Base-by-base conservation (phyloP, 192 early-diverging fungal species). In the Allomyces arbusculus region DNA sequence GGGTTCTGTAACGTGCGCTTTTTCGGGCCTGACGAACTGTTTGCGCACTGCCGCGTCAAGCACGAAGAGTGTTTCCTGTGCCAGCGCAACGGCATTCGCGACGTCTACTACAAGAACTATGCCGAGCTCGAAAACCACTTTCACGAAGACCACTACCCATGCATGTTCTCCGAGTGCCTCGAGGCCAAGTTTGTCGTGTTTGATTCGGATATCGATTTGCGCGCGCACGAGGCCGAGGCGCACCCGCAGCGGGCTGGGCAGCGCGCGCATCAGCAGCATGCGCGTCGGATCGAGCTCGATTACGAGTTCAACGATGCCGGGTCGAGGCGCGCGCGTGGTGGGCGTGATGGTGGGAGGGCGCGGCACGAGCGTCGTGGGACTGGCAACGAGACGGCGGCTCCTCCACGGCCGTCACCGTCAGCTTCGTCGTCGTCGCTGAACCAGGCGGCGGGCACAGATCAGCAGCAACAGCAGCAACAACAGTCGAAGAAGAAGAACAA, bases 181-280 rank as follows among this genome's bases (percentile, higher is more conserved):
- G 92, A 92, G 58, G 84, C 87, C 69, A 98, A 95, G 79, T 97
- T 98, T 82, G 83, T 95, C 44, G 95, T 97, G 1, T 98, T 98
- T 79, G 85, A 80, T 33, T 82, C 86, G 14, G 88, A 95, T 19
- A 82, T 98, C 65, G 95, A 98, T 71, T 71, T 98, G 40, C 89
- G 88, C 66, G 87, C 83, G 8, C 95, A 98, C 70, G 86, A 91
- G 65, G 87, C 91, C 69, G 69, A 74, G 68, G 68, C 63, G 61
- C 73, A 79, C 68, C 14, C 61, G 55, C 10, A 58, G 3, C 50
- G 50, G 2, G 50, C 16, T 16, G 50, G 12, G 6, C 50, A 58
- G 20, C 50, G 50, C 3, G 12, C 50, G 50, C 16, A 20, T n/a
- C 16, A 14, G 16, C 50, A 58, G 9, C 12, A 58, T 14, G 50